A percentile compares a stretch with the other conserved stretches of the same genome.
phyloP scores from a whole-genome alignment of 495 filamentous ascomycete species.

The Schizothecium vesticola region DNA sequence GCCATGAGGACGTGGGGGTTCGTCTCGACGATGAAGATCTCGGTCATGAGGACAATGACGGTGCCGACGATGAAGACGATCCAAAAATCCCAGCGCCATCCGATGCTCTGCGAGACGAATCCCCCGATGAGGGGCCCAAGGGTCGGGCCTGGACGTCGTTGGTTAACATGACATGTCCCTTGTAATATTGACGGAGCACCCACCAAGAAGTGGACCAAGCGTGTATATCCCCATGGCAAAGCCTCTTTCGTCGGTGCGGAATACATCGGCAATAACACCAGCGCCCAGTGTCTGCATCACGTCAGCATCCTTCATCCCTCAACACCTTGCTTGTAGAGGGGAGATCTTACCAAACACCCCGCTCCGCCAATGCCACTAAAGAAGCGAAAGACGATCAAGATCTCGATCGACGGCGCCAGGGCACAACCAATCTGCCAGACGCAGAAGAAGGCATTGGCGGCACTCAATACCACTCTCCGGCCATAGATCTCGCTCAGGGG shows the following conservation, averaged over 20 bases:
- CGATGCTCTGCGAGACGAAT: slow-evolving; percentile 47
- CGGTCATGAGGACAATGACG: slow-evolving; percentile 34
- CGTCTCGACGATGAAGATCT: slow-evolving; percentile 50
- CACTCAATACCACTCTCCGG: slow-evolving; percentile 54
- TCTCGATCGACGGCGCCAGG: slow-evolving; percentile 51
- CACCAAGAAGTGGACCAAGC: slow-evolving; percentile 39
- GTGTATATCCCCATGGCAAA: slow-evolving; percentile 52
- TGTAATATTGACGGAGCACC: slow-evolving; percentile 27
- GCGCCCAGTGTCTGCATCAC: slow-evolving; percentile 40
- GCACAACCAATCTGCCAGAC: slow-evolving; percentile 67
- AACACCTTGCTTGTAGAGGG: not conserved
- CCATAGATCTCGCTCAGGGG: slow-evolving; percentile 75
- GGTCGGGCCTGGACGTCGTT: slow-evolving; percentile 35
- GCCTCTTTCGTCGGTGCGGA: slow-evolving; percentile 49
- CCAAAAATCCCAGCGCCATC: slow-evolving; percentile 62
- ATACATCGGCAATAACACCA: slow-evolving; percentile 55
- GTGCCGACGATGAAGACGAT: slow-evolving; percentile 48
- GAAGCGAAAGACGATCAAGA: slow-evolving; percentile 61
- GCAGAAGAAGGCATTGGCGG: slow-evolving; percentile 62
- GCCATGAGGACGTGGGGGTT: slow-evolving; percentile 49
- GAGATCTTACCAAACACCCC: slow-evolving; percentile 25
- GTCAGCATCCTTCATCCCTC: not conserved
- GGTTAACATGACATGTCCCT: slow-evolving; percentile 30
- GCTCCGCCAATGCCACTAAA: slow-evolving; percentile 46
- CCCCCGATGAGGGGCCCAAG: slow-evolving; percentile 51